Percentiles rank a stretch among this genome's conserved stretches.
Evolutionary conservation across 2,329 filamentous ascomycete genomes (phyloP).

Genomic region (Aspergillus pseudoterreus): DNA sequence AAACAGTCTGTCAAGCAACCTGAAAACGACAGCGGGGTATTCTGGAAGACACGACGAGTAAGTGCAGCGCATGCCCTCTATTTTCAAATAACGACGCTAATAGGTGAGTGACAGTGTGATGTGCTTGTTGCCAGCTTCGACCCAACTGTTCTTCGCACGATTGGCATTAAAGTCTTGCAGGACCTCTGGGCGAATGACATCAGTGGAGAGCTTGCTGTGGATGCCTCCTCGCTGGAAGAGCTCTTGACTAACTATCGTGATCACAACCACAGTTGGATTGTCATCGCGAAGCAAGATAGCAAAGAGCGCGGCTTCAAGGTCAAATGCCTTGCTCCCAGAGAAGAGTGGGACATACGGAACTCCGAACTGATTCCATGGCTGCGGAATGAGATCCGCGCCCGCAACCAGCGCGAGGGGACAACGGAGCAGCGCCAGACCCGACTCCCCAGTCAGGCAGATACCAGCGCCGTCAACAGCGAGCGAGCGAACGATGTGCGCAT

Average conservation of each 20-base stretch:
- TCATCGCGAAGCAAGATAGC: slow-evolving; percentile 72
- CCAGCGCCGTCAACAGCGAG: slow-evolving; percentile 31
- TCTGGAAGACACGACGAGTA: slow-evolving; percentile 63
- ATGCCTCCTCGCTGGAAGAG: slow-evolving; percentile 75
- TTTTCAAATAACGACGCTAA: slow-evolving; percentile 6
- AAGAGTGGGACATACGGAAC: slow-evolving; percentile 73
- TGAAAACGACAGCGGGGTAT: slow-evolving; percentile 58
- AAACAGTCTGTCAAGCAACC: slow-evolving; percentile 64
- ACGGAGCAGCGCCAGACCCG: slow-evolving; percentile 41
- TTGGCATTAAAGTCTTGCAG: slow-evolving; percentile 72
- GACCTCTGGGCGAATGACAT: slow-evolving; percentile 80
- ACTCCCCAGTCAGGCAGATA: slow-evolving; percentile 40
- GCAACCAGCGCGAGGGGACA: slow-evolving; percentile 58
- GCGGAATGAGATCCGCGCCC: slow-evolving; percentile 74
- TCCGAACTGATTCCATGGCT: slow-evolving; percentile 76
- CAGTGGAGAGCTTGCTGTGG: slow-evolving; percentile 80
- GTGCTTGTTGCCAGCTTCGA: slow-evolving; percentile 89
- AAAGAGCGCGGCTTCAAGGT: slow-evolving; percentile 65
- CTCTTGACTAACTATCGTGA: slow-evolving; percentile 64
- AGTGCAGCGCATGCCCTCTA: slow-evolving; percentile 23
- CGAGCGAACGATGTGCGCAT: slow-evolving; percentile 74
- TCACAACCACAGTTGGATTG: slow-evolving; percentile 79
- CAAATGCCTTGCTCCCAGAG: slow-evolving; percentile 71
- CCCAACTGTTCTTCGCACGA: slow-evolving; percentile 66
- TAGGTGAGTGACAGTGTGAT: slow-evolving; percentile 60